Percentiles rank a stretch among this genome's conserved stretches.
phyloP scores from a whole-genome alignment of 2,329 filamentous ascomycete species.

The Colletotrichum liriopes region DNA sequence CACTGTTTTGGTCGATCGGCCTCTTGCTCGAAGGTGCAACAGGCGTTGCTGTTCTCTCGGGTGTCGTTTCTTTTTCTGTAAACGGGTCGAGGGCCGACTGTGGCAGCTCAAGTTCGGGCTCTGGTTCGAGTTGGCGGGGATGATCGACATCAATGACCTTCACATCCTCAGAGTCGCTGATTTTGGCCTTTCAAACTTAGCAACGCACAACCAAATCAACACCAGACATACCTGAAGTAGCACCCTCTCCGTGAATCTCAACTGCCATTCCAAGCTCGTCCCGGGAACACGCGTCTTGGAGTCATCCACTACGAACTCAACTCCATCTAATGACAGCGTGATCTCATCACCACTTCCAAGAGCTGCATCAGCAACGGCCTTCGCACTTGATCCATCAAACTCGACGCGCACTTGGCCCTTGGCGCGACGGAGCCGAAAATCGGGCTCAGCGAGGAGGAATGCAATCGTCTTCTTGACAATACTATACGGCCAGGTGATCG shows the following conservation, averaged over 20 bases:
- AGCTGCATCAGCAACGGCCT: conserved; percentile 75
- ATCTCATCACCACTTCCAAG: conserved; percentile 87
- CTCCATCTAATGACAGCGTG: conserved; percentile 78
- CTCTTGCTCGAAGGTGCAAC: conserved; percentile 48
- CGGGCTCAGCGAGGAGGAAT: conserved; percentile 86
- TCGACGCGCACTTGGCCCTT: conserved; percentile 87
- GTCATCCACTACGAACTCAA: conserved; percentile 73
- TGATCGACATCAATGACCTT: conserved; percentile 70
- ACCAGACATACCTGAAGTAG: conserved; percentile 58
- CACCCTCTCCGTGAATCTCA: conserved; percentile 69
- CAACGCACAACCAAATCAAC: conserved; percentile 18
- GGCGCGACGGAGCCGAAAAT: conserved; percentile 83
- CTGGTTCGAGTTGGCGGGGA: conserved; percentile 46
- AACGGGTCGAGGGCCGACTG: conserved; percentile 42
- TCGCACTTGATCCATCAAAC: conserved; percentile 80
- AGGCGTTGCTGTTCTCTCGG: conserved; percentile 31
- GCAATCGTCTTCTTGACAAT: conserved; percentile 81
- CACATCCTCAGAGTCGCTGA: conserved; percentile 63
- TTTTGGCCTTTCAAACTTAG: conserved; percentile 56
- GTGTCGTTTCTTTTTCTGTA: conserved; percentile 43
- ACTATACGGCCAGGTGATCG: conserved; percentile 93
- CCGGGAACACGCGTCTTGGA: conserved; percentile 64
- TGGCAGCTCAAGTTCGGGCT: conserved; percentile 39
- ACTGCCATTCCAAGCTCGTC: conserved; percentile 71
- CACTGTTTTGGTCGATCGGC: conserved; percentile 53